A percentile compares a stretch with the other conserved stretches of the same genome.
These are phyloP conservation scores for Leptographium galeiforme DNA, from an alignment of 2,329 filamentous ascomycete species.

Conservation along the genomic window DNA sequence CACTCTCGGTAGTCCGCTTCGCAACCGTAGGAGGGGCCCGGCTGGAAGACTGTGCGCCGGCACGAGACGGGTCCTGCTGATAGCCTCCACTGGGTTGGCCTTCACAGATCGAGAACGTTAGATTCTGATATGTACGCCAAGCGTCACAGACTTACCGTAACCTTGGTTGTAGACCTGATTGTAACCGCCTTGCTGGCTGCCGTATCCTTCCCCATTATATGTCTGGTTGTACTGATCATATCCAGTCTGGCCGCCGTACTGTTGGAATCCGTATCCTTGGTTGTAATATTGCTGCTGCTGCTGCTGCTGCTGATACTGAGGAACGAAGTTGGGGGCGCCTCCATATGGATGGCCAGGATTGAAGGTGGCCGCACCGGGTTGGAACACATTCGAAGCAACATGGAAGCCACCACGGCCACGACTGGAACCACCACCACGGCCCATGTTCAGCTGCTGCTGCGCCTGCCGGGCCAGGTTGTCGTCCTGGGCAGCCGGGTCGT, in stretches of 20 bases:
- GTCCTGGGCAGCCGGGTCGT: slow-evolving; percentile 66
- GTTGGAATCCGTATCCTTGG: slow-evolving; percentile 20
- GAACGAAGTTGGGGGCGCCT: slow-evolving; percentile 32
- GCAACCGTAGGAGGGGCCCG: slow-evolving; percentile 45
- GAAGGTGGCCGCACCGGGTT: slow-evolving; percentile 57
- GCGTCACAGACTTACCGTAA: slow-evolving; percentile 21
- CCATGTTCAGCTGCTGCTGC: slow-evolving; percentile 63
- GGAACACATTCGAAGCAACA: slow-evolving; percentile 57
- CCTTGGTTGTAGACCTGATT: slow-evolving; percentile 30
- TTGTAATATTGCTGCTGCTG: slow-evolving; percentile 10
- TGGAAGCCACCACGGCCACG: slow-evolving; percentile 32
- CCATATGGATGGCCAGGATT: slow-evolving; percentile 45
- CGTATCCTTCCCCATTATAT: slow-evolving; percentile 9
- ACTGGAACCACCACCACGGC: slow-evolving; percentile 17
- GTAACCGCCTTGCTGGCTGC: slow-evolving; percentile 24
- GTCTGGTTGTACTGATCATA: slow-evolving; percentile 33
- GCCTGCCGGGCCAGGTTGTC: slow-evolving; percentile 66
- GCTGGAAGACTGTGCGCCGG: slow-evolving; percentile 11
- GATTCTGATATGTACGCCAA: too few species aligned
- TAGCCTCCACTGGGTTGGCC: slow-evolving; percentile 22
- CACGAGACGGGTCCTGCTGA: slow-evolving; percentile 24
- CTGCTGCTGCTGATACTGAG: slow-evolving; percentile 12
- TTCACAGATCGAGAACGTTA: neutral
- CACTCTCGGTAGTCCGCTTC: slow-evolving; percentile 42
- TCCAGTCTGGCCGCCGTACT: slow-evolving; percentile 30